Evolutionary conservation across 148 eudicot species (phyloP), one percentile per base, ranked within the genome.

Genomic region (Limonium bicolor): DNA sequence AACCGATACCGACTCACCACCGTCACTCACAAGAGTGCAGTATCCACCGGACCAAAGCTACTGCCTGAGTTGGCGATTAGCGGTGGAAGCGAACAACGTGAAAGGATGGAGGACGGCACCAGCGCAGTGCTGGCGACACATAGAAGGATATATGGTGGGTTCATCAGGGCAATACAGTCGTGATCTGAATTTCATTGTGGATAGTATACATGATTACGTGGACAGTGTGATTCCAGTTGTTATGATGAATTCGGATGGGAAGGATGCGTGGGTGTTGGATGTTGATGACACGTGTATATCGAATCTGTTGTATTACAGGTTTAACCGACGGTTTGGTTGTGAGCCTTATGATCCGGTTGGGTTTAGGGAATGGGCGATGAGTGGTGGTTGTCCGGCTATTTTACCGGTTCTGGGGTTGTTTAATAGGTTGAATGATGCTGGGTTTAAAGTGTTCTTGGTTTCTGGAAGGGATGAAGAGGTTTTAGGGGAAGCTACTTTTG

Each of bases 261-360:
- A 1, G 17, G 12, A 35, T 0, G 90, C 90, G 55, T 85, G 95
- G 95, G 56, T 85, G 20, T 59, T 85, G 7, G 95, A 85, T 44
- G 61, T 85, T 3, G 95, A 85, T 27, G 95, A 85, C 22, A 80
- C 95, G 31, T 85, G 95, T 54, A 55, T 85, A 33, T 85, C 95
- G 22, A 85, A 85, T 45, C 51, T 85, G 33, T 11, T 62, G 6
- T 85, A 80, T 36, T 80, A 80, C 41, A 61, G 51, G 16, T 58
- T 43, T 15, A 77, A 61, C 50, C 70, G 75, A 13, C 34, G 24
- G 21, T 21, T 58, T 54, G 75, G 86, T 66, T 67, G 90, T 59
- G 90, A 85, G 0, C 95, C 95, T 10, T 85, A 64, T 25, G 78
- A 85, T 46, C 95, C 95, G 11, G 61, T 39, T 31, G 86, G 66